Evolutionary conservation across 1,139 yeast species (phyloP), one percentile per base, ranked within the genome.

Genomic region (Meyerozyma smithsonii): DNA sequence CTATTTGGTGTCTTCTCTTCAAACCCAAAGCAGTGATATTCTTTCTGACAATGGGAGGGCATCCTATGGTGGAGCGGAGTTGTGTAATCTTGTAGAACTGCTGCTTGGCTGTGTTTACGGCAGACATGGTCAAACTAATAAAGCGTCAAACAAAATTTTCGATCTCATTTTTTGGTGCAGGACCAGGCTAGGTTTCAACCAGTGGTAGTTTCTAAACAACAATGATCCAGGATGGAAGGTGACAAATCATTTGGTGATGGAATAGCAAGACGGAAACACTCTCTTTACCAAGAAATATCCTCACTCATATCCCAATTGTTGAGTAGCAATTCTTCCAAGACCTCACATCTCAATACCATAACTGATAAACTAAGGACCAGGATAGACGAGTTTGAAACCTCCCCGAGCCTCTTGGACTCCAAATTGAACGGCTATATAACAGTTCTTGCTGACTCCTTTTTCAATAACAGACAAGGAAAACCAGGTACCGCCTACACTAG

Each of bases 21-120:
- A 92, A 77, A 0, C 97, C 97, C 46, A 92, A 69, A 4, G 88
- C 76, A 43, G 72, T 64, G 36, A 88, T 77, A 18, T 89, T 81
- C 46, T 77, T 76, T 48, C 84, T 77, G 41, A 77, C 74, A 28
- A 72, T 65, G 42, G 81, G 78, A 17, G 96, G 95, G 56, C 88
- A 72, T 1, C 96, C 97, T 48, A 92, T 89, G 16, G 86, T 74
- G 4, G 97, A 88, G 56, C 95, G 77, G 39, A 74, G 66, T 54
- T 88, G 90, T 17, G 89, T 81, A 46, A 90, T 79, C 64, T 84
- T 81, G 53, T 70, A 71, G 67, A 55, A 50, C 50, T 49, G 48
- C 36, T 51, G 46, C 24, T 45, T 46, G 23, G 47, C 37, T 4
- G 21, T 21, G 21, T 18, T 30, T 11, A 14, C 12, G 17, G 42